phyloP scores from a whole-genome alignment of 192 early-diverging fungal species.

The Lobosporangium transversale region DNA sequence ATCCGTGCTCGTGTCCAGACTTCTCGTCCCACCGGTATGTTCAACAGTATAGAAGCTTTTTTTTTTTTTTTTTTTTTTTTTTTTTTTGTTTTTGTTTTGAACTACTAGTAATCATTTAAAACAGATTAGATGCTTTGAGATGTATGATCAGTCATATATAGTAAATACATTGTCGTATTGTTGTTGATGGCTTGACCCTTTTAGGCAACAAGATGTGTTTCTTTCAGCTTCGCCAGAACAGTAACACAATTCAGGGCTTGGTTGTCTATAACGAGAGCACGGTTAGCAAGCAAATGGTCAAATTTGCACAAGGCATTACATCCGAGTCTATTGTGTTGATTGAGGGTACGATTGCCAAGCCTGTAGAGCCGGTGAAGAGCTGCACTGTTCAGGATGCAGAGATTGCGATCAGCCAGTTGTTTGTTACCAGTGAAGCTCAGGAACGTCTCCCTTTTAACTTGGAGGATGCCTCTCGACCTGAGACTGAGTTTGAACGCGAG shows the following conservation, averaged over 20 bases:
- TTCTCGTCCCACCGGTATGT: slow-evolving; percentile 81
- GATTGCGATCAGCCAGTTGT: slow-evolving; percentile 74
- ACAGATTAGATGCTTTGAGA: too few relatives aligned
- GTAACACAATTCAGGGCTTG: slow-evolving; percentile 91
- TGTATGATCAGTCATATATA: too few relatives aligned
- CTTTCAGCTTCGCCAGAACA: slow-evolving; percentile 88
- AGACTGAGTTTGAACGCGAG: slow-evolving; percentile 76
- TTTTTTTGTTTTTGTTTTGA: too few relatives aligned
- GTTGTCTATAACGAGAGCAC: slow-evolving; percentile 72
- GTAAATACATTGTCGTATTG: too few relatives aligned
- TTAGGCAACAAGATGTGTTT: slow-evolving; percentile 89
- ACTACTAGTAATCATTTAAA: too few relatives aligned
- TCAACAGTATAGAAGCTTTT: background rate
- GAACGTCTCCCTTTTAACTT: slow-evolving; percentile 89
- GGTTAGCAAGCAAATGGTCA: slow-evolving; percentile 96
- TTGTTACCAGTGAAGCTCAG: slow-evolving; percentile 77
- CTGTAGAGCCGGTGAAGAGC: slow-evolving; percentile 86
- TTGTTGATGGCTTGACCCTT: too few relatives aligned
- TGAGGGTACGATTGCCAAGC: slow-evolving; percentile 81
- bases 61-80: slow-evolving; percentile 1
- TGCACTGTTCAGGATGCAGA: slow-evolving; percentile 96
- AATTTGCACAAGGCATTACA: slow-evolving; percentile 77
- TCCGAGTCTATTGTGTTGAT: slow-evolving; percentile 91
- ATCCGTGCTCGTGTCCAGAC: slow-evolving; percentile 93
- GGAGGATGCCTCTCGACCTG: slow-evolving; percentile 91